A percentile compares a stretch with the other conserved stretches of the same genome.
phyloP scores from a whole-genome alignment of 495 filamentous ascomycete genomes.

The Tuber microsphaerosporum region DNA sequence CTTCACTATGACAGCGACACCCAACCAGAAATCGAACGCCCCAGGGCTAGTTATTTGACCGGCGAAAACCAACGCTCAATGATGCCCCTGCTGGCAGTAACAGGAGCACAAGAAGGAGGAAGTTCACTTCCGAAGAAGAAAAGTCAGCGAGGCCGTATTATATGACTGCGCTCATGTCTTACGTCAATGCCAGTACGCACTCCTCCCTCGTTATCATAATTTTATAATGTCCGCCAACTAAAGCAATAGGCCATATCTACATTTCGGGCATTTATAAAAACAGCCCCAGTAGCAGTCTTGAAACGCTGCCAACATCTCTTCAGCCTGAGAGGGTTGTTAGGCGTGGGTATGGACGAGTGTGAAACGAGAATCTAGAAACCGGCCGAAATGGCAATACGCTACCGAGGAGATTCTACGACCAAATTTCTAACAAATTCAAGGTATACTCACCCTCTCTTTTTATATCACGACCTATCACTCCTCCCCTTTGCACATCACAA shows the following conservation, averaged over 20 bases:
- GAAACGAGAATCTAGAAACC: slow-evolving; percentile 95
- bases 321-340: slow-evolving; percentile 61
- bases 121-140: slow-evolving; percentile 13
- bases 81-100: neutral
- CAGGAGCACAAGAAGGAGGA: neutral
- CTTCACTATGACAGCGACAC: neutral
- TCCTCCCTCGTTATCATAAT: slow-evolving; percentile 5
- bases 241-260: slow-evolving; percentile 57
- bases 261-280: slow-evolving; percentile 95
- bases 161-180: slow-evolving; percentile 95
- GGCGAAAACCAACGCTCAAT: neutral
- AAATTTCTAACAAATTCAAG: slow-evolving; percentile 57
- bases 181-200: slow-evolving; percentile 84
- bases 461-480: slow-evolving; percentile 21
- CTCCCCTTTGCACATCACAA: no score
- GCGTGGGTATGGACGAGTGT: slow-evolving; percentile 92
- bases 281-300: slow-evolving; percentile 73
- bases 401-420: slow-evolving; percentile 54
- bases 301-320: slow-evolving; percentile 85
- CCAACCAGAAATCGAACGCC: neutral
- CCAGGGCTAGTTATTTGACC: neutral
- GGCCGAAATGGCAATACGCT: slow-evolving; percentile 54
- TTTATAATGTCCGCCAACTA: neutral
- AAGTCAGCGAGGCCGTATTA: slow-evolving; percentile 74
- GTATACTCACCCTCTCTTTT: slow-evolving; percentile 27